Evolutionary conservation across 228 moss, liverwort and hornwort species (phyloP).

Genomic region (Sphagnum fallax): DNA sequence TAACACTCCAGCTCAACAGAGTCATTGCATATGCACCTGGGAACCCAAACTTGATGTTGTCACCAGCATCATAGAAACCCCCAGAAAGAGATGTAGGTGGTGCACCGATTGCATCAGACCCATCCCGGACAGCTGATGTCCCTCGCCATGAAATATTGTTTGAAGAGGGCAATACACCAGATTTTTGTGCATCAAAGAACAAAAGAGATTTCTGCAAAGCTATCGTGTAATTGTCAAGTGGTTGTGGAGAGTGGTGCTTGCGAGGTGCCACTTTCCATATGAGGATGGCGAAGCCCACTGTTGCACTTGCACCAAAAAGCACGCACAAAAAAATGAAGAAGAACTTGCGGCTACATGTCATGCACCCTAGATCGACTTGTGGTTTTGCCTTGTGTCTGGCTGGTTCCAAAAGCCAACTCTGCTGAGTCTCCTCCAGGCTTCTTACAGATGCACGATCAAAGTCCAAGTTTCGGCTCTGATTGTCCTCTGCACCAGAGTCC

Average conservation of each 20-base stretch:
- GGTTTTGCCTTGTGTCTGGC: constrained; percentile 26
- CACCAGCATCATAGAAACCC: constrained; percentile 97
- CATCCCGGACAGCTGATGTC: constrained; percentile 59
- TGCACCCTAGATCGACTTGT: constrained; percentile 49
- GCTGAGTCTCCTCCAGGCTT: constrained; percentile 65
- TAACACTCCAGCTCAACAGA: constrained; percentile 80
- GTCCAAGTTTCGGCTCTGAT: constrained; percentile 31
- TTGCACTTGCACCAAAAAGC: constrained; percentile 22
- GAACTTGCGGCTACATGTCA: constrained; percentile 29
- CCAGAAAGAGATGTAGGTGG: constrained; percentile 32
- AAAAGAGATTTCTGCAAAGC: constrained; percentile 59
- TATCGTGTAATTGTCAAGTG: constrained; percentile 47
- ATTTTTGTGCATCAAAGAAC: constrained; percentile 90
- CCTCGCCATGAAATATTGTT: constrained; percentile 52
- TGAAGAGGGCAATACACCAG: constrained; percentile 39
- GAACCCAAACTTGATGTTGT: constrained; percentile 75
- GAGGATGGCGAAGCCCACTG: constrained; percentile 31
- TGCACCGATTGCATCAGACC: constrained; percentile 7
- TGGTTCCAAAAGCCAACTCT: constrained; percentile 81
- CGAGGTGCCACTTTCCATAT: constrained; percentile 27
- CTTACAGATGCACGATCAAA: constrained; percentile 60
- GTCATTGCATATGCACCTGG: constrained; percentile 72
- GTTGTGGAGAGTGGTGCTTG: constrained; percentile 8
- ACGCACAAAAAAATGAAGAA: constrained; percentile 33
- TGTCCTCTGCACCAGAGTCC: constrained; percentile 44